A percentile compares a stretch with the other conserved stretches of the same genome.
phyloP scores from a whole-genome alignment of 1,284 basidiomycete genomes.

The Moniliella sp. region DNA sequence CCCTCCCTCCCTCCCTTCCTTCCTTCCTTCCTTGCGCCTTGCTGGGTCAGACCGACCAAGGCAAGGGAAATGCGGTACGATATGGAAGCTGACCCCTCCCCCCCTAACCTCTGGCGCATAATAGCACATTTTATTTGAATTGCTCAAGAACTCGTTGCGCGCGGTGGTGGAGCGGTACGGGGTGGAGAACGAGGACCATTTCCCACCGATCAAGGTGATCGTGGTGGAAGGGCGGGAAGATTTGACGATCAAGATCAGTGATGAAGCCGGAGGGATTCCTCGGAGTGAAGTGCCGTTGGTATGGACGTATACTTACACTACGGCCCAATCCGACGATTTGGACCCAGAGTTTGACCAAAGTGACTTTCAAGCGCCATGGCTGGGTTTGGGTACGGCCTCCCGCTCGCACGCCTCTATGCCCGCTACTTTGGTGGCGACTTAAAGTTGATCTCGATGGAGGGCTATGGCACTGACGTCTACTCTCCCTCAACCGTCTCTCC shows the following conservation, averaged over 20 bases:
- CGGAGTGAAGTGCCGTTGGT: constrained; percentile 73
- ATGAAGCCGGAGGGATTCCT: constrained; percentile 88
- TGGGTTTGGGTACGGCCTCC: constrained; percentile 47
- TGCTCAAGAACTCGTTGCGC: constrained; percentile 92
- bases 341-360: constrained; percentile 67
- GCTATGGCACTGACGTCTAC: constrained; percentile 43
- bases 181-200: constrained; percentile 56
- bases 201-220: constrained; percentile 43
- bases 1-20: no score
- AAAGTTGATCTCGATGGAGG: constrained; percentile 85
- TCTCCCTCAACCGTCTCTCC: constrained; percentile 58
- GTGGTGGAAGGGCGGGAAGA: constrained; percentile 51
- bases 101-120: not conserved
- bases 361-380: constrained; percentile 96
- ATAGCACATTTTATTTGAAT: constrained; percentile 77
- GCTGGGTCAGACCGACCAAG: not conserved
- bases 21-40: no score
- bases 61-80: not conserved
- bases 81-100: not conserved
- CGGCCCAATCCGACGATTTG: constrained; percentile 69
- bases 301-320: constrained; percentile 96
- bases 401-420: constrained; percentile 72
- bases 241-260: constrained; percentile 92
- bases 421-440: constrained; percentile 91
- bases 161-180: constrained; percentile 87